Evolutionary conservation across 352 stramenopile species (phyloP), one percentile per base, ranked within the genome.

Genomic region (Globisporangium echinulatum): DNA sequence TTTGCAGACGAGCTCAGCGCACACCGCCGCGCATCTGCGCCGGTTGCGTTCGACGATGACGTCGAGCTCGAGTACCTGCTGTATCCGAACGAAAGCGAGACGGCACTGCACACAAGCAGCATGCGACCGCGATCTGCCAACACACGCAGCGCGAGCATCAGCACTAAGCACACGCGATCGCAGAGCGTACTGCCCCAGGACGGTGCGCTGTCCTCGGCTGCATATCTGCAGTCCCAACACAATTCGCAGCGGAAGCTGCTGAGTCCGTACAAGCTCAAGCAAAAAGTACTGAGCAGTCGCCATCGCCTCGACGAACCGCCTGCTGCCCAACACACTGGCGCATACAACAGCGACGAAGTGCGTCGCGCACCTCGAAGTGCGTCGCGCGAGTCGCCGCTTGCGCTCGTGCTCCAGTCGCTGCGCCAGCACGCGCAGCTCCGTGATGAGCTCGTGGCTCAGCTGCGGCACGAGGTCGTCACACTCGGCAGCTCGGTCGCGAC

Each of bases 211-310:
- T 17, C 43, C 2, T 33, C 2, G 25, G 3, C 11, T 17, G 7
- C 46, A 25, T 6, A 19, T 9, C 15, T 17, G 15, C n/a, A 6
- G 4, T 5, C 17, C 4, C 37, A 43, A 13, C 46, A 57, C 44
- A 59, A 53, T 43, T 9, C 61, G 19, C 56, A 59, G 4, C 71
- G 58, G 43, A 71, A 71, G 38, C 69, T 79, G 8, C 70, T 68
- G 7, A 88, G 71, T 65, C 77, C 77, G 25, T 85, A 78, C 67
- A 85, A 87, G 57, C 63, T 88, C 38, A 87, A 88, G 56, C 73
- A 88, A 48, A 70, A 73, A 11, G 74, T 89, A 39, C 53, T 84
- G 25, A 80, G 68, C 55, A 85, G 54, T 36, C 40, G 17, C 5
- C 15, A 15, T 19, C n/a, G 33, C 25, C 3, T 15, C 50, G 6